These are phyloP conservation scores for Cryptococcus sp. DNA, from an alignment of 1,284 basidiomycete genomes.

Conservation along the genomic window DNA sequence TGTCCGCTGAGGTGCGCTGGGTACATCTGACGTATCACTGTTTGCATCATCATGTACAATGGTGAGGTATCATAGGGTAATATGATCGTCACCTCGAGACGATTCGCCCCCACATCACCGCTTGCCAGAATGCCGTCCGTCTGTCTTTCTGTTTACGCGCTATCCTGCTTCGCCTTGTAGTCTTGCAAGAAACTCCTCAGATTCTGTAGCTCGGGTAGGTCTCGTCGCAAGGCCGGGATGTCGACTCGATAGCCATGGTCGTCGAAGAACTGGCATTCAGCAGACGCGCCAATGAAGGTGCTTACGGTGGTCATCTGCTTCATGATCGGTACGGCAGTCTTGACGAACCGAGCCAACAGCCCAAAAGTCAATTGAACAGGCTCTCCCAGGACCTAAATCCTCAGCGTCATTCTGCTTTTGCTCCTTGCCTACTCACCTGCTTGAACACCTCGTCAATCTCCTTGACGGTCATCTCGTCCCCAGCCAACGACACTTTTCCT, in stretches of 20 bases:
- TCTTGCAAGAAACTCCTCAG: constrained; percentile 16
- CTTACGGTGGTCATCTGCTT: neutral
- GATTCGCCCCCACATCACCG: too few relatives aligned
- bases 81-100: too few relatives aligned
- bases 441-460: constrained; percentile 13
- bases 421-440: constrained; percentile 1
- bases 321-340: neutral
- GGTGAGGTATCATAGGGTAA: too few relatives aligned
- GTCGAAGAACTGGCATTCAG: constrained; percentile 17
- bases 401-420: neutral
- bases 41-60: too few relatives aligned
- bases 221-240: constrained; percentile 1
- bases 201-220: constrained; percentile 21
- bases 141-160: too few relatives aligned
- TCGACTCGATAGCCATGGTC: constrained; percentile 9
- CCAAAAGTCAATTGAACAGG: constrained; percentile 5
- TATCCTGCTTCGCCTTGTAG: constrained; percentile 9
- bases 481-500: constrained; percentile 9
- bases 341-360: constrained; percentile 5
- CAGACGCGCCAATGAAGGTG: neutral
- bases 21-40: too few relatives aligned
- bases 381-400: constrained; percentile 6
- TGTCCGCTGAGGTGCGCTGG: too few relatives aligned
- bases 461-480: constrained; percentile 13
- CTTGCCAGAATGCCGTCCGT: too few relatives aligned